phyloP scores from a whole-genome alignment of 352 stramenopile genomes.

The Globisporangium echinulatum region DNA sequence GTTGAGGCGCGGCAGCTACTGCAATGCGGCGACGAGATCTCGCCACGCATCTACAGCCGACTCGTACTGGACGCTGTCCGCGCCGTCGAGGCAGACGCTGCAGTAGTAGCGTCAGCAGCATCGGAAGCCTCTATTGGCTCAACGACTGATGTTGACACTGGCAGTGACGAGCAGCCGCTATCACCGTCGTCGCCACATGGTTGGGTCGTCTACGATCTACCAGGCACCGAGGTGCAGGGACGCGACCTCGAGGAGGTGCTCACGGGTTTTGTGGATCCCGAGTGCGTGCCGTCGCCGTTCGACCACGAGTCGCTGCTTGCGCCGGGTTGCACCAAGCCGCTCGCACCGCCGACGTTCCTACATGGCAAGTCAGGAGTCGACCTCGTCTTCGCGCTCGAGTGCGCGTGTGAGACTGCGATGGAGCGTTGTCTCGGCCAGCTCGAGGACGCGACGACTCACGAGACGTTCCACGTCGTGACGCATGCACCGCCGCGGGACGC shows the following conservation, averaged over 20 bases:
- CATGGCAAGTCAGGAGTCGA: constrained; percentile 66
- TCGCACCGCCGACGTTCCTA: constrained; percentile 36
- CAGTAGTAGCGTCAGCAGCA: no score
- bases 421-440: constrained; percentile 60
- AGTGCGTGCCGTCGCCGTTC: constrained; percentile 29
- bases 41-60: constrained; percentile 44
- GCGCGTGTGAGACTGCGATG: constrained; percentile 22
- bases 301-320: constrained; percentile 55
- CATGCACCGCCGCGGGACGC: constrained; percentile 40
- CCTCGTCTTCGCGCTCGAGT: constrained; percentile 61
- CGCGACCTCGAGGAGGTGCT: constrained; percentile 46
- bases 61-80: constrained; percentile 39
- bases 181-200: constrained; percentile 7
- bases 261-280: constrained; percentile 46
- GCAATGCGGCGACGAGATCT: constrained; percentile 29
- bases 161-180: background rate
- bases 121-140: no score
- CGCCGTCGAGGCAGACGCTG: constrained; percentile 9
- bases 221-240: constrained; percentile 34
- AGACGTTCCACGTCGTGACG: constrained; percentile 42
- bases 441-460: constrained; percentile 34
- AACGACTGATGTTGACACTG: background rate
- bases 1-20: constrained; percentile 21
- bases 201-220: constrained; percentile 67
- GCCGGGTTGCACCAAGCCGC: constrained; percentile 25